These are phyloP conservation scores for Chamaecyparis obtusa DNA, from an alignment of 75 land plant genomes.

Conservation along the genomic window DNA sequence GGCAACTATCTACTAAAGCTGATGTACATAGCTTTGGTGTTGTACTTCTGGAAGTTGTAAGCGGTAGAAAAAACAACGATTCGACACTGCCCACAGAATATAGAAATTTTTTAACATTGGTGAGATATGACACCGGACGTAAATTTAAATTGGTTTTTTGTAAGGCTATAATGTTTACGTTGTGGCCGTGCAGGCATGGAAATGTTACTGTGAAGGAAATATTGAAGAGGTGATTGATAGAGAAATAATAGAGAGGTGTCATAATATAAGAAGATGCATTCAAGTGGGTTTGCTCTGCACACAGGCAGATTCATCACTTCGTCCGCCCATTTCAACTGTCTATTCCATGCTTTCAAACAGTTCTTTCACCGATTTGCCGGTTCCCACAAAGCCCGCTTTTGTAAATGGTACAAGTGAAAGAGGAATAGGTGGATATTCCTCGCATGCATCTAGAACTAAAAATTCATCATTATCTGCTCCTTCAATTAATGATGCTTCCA, in stretches of 20 bases:
- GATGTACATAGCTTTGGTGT: slow-evolving; percentile 41
- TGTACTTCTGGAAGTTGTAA: slow-evolving; percentile 34
- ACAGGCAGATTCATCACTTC: slow-evolving; percentile 9
- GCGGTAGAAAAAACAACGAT: slow-evolving; percentile 23
- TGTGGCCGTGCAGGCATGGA: not conserved
- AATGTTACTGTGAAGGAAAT: not conserved
- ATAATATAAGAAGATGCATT: not conserved
- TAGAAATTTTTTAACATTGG: not conserved
- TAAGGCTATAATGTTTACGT: too few relatives aligned
- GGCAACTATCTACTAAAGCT: slow-evolving; percentile 14
- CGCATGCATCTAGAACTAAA: not conserved
- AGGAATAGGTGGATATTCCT: too few relatives aligned
- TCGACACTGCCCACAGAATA: not conserved
- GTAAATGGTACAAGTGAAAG: not conserved
- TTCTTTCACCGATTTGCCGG: not conserved
- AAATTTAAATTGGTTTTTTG: too few relatives aligned
- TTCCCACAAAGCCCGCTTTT: not conserved
- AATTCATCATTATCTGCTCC: not conserved
- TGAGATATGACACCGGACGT: not conserved
- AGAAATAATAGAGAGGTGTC: not conserved
- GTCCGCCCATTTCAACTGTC: slow-evolving; percentile 13
- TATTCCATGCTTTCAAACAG: slow-evolving; percentile 3
- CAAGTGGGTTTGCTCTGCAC: slow-evolving; percentile 16
- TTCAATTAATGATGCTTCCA: not conserved
- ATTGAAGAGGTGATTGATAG: not conserved